Conservation (phyloP, 2,329 filamentous ascomycete genomes). For the Paecilomyces sp. region DNA sequence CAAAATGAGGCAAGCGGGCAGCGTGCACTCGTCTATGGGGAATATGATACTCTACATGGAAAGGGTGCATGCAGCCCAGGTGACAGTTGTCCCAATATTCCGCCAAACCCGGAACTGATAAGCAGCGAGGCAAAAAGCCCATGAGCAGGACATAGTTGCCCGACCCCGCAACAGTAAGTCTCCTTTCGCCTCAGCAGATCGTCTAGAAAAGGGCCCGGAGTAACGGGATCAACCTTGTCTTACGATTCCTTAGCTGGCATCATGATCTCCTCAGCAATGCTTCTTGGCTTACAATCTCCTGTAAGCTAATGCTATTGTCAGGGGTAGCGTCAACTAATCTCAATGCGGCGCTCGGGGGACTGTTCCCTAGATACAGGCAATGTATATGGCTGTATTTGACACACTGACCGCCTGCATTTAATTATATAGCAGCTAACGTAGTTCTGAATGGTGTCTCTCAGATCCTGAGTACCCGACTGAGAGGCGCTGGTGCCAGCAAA, state of each 20-base stretch:
- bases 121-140: neutral
- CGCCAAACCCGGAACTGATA: neutral
- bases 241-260: neutral
- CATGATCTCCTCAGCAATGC: neutral
- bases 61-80: neutral
- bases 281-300: neutral
- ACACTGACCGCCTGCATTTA: neutral
- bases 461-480: neutral
- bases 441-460: neutral
- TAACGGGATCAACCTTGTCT: conserved; percentile 2
- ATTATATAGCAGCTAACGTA: neutral
- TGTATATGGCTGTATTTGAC: neutral
- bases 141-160: conserved; percentile 10
- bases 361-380: neutral
- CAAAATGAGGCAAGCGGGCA: neutral
- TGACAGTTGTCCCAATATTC: neutral
- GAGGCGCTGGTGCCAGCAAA: neutral
- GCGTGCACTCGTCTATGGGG: neutral
- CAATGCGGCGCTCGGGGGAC: neutral
- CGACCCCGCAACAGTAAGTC: conserved; percentile 13
- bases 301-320: neutral
- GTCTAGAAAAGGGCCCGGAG: neutral
- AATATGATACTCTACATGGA: neutral
- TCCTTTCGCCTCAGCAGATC: neutral
- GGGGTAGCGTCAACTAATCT: neutral